Evolutionary conservation across 2,329 filamentous ascomycete genomes (phyloP).

Genomic region (Colletotrichum limetticola): DNA sequence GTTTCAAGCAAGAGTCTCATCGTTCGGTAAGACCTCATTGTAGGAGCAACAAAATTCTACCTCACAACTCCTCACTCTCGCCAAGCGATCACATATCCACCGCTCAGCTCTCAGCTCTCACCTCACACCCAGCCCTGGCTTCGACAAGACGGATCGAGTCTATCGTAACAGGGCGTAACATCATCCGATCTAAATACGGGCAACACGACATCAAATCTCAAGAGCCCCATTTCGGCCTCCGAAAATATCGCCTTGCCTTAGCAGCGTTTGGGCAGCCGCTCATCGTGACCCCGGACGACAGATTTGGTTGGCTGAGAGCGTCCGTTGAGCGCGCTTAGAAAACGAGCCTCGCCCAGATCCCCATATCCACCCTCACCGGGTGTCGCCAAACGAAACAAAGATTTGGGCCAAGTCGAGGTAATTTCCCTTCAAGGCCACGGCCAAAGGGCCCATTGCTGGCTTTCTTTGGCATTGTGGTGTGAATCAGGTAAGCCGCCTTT

Average conservation of each 20-base stretch:
- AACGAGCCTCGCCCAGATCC: slow-evolving; percentile 23
- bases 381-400: slow-evolving; percentile 30
- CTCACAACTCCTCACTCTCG: slow-evolving; percentile 2
- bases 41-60: slow-evolving; percentile 18
- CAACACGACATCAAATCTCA: slow-evolving; percentile 11
- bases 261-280: slow-evolving; percentile 37
- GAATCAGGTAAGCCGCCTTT: slow-evolving; percentile 33
- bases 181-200: slow-evolving; percentile 3
- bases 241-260: slow-evolving; percentile 32
- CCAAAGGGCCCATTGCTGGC: slow-evolving; percentile 20
- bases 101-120: background rate
- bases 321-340: slow-evolving; percentile 35
- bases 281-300: slow-evolving; percentile 31
- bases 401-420: slow-evolving; percentile 13
- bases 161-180: background rate
- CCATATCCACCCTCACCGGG: slow-evolving; percentile 24
- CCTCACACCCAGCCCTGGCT: background rate
- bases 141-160: slow-evolving; percentile 15
- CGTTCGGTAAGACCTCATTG: slow-evolving; percentile 18
- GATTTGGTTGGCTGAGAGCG: slow-evolving; percentile 36
- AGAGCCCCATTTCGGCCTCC: slow-evolving; percentile 15
- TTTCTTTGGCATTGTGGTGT: slow-evolving; percentile 20
- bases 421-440: slow-evolving; percentile 32
- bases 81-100: slow-evolving; percentile 12
- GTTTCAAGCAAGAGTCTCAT: slow-evolving; percentile 20